These are phyloP conservation scores for Hemerocallis citrina DNA, from an alignment of 106 monocot genomes.

Conservation along the genomic window DNA sequence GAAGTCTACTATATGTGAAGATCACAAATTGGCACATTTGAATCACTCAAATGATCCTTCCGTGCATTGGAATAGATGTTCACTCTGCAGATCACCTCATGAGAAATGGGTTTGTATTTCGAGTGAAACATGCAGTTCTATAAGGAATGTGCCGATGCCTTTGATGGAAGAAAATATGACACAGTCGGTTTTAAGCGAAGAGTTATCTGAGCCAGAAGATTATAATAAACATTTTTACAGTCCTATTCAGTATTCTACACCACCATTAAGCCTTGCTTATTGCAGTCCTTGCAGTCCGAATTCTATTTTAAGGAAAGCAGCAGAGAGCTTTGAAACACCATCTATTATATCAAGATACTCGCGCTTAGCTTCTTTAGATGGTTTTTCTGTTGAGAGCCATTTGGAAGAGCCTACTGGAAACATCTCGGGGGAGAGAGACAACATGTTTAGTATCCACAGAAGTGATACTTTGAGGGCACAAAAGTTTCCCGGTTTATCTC, in stretches of 20 bases:
- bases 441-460: not conserved
- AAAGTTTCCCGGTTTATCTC: not conserved
- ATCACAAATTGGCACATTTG: too few species aligned
- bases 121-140: too few species aligned
- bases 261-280: slow-evolving; percentile 5
- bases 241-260: not conserved
- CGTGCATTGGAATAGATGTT: too few species aligned
- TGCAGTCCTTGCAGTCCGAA: not conserved
- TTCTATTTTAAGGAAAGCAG: slow-evolving; percentile 14
- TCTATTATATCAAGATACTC: slow-evolving; percentile 26
- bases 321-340: slow-evolving; percentile 21
- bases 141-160: too few species aligned
- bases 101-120: too few species aligned
- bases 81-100: too few species aligned
- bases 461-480: too few species aligned
- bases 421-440: not conserved
- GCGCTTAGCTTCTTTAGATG: not conserved
- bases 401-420: not conserved
- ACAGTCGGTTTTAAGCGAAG: too few species aligned
- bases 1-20: too few species aligned
- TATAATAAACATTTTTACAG: too few species aligned
- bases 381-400: slow-evolving; percentile 4
- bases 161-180: not conserved
- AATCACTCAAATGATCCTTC: too few species aligned
- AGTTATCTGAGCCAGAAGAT: too few species aligned